A percentile compares a stretch with the other conserved stretches of the same genome.
Evolutionary conservation across 164 flowering plant genomes (phyloP).

Genomic region (Echeveria elegans): DNA sequence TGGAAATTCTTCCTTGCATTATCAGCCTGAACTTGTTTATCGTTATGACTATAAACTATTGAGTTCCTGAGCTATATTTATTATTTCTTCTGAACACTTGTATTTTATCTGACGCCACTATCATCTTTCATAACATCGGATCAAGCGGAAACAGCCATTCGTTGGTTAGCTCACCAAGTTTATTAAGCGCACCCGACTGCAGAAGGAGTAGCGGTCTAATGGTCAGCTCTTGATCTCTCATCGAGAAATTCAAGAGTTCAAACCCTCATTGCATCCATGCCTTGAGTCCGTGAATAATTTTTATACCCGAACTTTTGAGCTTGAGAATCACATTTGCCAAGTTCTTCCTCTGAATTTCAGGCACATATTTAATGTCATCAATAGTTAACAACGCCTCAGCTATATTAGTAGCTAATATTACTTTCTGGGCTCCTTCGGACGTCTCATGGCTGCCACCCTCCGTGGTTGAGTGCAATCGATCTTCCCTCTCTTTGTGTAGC

Average conservation of each 20-base stretch:
- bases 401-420: constrained; percentile 85
- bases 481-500: constrained; percentile 85
- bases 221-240: too few species aligned
- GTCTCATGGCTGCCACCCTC: constrained; percentile 99
- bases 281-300: too few species aligned
- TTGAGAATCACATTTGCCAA: constrained; percentile 86
- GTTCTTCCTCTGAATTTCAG: constrained; percentile 89
- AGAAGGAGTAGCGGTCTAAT: too few species aligned
- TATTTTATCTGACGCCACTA: constrained; percentile 84
- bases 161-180: constrained; percentile 76
- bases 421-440: constrained; percentile 92
- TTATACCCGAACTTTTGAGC: constrained; percentile 88
- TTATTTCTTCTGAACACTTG: constrained; percentile 81
- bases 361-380: constrained; percentile 85
- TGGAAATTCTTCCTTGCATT: constrained; percentile 95
- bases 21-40: constrained; percentile 97
- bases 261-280: too few species aligned
- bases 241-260: too few species aligned
- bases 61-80: constrained; percentile 94
- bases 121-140: constrained; percentile 96
- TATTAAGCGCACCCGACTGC: constrained; percentile 81
- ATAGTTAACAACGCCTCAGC: constrained; percentile 93
- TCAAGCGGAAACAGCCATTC: constrained; percentile 96
- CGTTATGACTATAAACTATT: constrained; percentile 90
- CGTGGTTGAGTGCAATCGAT: constrained; percentile 96